Base-by-base conservation (phyloP, 2,329 filamentous ascomycete species). In the Scopulariopsis brevicaulis region DNA sequence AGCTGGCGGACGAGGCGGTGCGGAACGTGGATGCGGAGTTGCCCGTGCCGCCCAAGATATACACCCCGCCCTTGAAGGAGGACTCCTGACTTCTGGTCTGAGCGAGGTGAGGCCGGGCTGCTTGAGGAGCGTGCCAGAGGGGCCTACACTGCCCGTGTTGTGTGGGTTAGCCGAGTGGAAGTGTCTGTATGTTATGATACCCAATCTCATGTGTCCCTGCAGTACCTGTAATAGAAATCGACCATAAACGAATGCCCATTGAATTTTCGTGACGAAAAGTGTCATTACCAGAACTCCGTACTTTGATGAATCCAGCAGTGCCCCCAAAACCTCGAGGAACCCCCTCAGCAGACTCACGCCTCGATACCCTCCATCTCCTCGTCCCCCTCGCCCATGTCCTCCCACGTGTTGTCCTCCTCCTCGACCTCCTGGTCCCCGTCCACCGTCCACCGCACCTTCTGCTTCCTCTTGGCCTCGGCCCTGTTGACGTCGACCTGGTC, bases 21-120 rank as follows among this genome's bases (percentile, higher is more conserved):
- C 65, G 67, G 61, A 72, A 74, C 56, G 75, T 78, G 20, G 73
- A 76, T 60, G 67, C 65, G 1, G 73, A 69, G 11, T 64, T 78
- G 62, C 63, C 69, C 12, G 65, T 66, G 60, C 76, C 76, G 18
- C 65, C 66, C 12, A 68, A 66, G 63, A 69, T 71, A 1, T 76
- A 76, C 37, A 37, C 51, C 6, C 34, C 51, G 18, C 34, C 50
- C 22, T 11, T 25, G 20, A 24, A 50, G 18, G 43, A 57, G 55
- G 55, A 56, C 24, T 32, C 20, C 24, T 50, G 32, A 28, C 3
- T 4, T 5, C 15, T 8, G 20, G 28, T 57, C 15, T 57, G 34
- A 20, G 20, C 18, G 37, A 28, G 14, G 4, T 28, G 40, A 34
- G 20, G 6, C n/a, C 15, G 6, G 40, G 14, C 7, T n/a, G 40